Conservation (phyloP, 2,329 filamentous ascomycete genomes). For the Colletotrichum brevisporum region DNA sequence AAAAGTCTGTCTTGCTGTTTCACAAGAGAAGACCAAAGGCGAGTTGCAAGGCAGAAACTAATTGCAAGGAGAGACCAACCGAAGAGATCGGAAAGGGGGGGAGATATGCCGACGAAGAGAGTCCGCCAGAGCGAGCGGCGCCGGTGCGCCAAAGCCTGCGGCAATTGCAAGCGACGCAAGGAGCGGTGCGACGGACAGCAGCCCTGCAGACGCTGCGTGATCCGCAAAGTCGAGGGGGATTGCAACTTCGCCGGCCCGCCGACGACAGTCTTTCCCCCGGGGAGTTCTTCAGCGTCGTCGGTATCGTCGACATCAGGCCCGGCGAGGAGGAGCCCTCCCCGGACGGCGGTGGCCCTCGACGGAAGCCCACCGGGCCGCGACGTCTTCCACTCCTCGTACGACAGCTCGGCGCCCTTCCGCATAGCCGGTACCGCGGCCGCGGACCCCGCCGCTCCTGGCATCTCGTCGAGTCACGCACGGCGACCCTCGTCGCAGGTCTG, state of each 20-base stretch:
- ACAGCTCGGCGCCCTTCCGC: conserved; percentile 4
- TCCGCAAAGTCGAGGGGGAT: conserved; percentile 42
- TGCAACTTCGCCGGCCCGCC: conserved; percentile 42
- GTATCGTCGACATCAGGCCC: background rate
- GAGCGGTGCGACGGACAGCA: conserved; percentile 48
- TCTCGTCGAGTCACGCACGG: conserved; percentile 9
- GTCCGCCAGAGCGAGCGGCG: conserved; percentile 44
- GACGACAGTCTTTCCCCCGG: background rate
- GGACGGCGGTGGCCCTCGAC: background rate
- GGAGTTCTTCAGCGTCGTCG: conserved; percentile 3
- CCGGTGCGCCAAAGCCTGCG: conserved; percentile 46
- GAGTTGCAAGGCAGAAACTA: no score
- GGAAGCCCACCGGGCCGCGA: conserved; percentile 9
- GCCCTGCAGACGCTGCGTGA: conserved; percentile 46
- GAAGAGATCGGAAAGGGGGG: background rate
- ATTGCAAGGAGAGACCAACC: background rate
- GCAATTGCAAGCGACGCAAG: conserved; percentile 48
- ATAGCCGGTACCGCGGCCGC: background rate
- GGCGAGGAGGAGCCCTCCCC: conserved; percentile 13
- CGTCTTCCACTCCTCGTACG: conserved; percentile 16
- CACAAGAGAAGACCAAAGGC: background rate
- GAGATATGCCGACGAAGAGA: conserved; percentile 43
- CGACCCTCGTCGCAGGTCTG: conserved; percentile 21
- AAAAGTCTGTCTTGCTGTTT: background rate
- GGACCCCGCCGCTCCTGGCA: background rate